Evolutionary conservation across 2,329 filamentous ascomycete genomes (phyloP), one percentile per base, ranked within the genome.

Genomic region (Fusarium robinianum): DNA sequence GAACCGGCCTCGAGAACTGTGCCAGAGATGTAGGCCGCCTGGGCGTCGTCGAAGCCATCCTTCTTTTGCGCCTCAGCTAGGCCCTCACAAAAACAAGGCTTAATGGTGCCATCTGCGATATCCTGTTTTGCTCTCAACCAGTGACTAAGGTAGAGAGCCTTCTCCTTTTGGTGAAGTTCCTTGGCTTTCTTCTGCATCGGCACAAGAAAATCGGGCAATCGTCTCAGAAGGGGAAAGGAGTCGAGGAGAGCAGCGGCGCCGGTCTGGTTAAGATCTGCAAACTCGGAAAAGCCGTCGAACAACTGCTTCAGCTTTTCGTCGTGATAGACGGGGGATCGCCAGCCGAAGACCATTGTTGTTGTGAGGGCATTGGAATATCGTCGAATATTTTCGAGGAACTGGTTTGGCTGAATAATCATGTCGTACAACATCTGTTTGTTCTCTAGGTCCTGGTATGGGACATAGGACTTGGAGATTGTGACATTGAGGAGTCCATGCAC

Each of bases 1-100:
- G 68, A 58, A 0, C 61, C 66, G 2, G 66, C 65, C 6, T 64
- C 60, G n/a, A 60, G 54, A 6, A 64, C 32, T n/a, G 55, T 63
- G 4, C 62, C 66, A 3, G 67, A 33, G 7, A 63, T 53, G 26
- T 65, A 64, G 8, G 65, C 65, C 9, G 31, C 31, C 10, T 34
- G 17, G 4, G 12, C 31, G 12, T 34, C 17, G 19, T 19, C 16
- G 6, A 34, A 23, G 18, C 19, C 18, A 12, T 23, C 31, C 15
- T 34, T 23, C 31, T 34, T 23, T n/a, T 34, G 27, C 8, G 15
- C 27, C 15, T 31, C 27, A 8, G 11, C 27, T 11, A 31, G 27
- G 5, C 31, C 19, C 10, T 21, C 15, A 5, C 16, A 72, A 47
- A 7, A 72, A 50, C 6, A 31, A 5, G 27, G 27, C 15, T 31